Evolutionary conservation across 2,329 filamentous ascomycete species (phyloP).

Genomic region (Calonectria montana): DNA sequence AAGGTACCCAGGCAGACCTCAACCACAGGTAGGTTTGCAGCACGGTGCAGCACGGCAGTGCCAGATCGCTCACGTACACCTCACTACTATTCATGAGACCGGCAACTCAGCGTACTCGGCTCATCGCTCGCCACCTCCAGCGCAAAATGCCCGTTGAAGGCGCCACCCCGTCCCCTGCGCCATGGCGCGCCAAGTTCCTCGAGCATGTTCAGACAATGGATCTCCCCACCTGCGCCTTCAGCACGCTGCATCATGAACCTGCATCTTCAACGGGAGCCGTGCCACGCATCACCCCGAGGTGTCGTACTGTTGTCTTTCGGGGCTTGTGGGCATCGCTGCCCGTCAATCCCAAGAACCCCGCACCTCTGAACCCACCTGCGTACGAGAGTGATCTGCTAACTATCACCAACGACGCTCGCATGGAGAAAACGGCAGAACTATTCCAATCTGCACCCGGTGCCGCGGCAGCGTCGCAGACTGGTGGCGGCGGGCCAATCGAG

Average conservation of each 20-base stretch:
- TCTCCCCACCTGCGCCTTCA: conserved; percentile 62
- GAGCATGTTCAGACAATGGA: conserved; percentile 61
- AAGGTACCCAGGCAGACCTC: conserved; percentile 6
- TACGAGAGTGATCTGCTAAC: conserved; percentile 84
- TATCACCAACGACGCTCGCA: conserved; percentile 89
- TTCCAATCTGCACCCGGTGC: conserved; percentile 48
- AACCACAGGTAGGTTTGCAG: conserved; percentile 7
- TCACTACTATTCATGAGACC: conserved; percentile 31
- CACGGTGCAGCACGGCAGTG: background rate
- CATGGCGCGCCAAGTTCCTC: conserved; percentile 65
- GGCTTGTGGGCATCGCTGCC: conserved; percentile 84
- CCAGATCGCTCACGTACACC: background rate
- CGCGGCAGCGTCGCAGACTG: conserved; percentile 52
- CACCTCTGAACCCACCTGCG: conserved; percentile 73
- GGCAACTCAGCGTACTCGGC: conserved; percentile 39
- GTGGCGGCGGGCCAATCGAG: conserved; percentile 80
- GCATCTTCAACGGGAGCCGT: conserved; percentile 54
- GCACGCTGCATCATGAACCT: conserved; percentile 58
- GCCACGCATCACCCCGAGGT: conserved; percentile 63
- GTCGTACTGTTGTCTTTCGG: conserved; percentile 85
- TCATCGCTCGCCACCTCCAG: conserved; percentile 44
- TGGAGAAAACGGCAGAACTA: conserved; percentile 84
- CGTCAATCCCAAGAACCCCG: conserved; percentile 77
- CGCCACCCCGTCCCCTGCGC: conserved; percentile 50
- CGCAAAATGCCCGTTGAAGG: conserved; percentile 38